These are phyloP conservation scores for Vitis amurensis DNA, from an alignment of 164 flowering plant genomes.

Conservation along the genomic window DNA sequence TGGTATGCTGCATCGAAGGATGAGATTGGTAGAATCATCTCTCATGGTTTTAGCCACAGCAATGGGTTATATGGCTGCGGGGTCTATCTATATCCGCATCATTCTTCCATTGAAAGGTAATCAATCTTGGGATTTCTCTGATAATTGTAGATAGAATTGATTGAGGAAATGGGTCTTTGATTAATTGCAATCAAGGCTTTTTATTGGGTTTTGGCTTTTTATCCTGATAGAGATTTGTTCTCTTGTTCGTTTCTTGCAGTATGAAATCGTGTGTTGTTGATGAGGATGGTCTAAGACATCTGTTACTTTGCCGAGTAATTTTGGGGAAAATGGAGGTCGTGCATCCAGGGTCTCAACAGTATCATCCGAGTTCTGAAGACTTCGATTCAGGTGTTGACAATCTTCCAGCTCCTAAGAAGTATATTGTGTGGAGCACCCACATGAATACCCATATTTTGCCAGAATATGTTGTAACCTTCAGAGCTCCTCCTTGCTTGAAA, in stretches of 20 bases:
- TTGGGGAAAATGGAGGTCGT: slow-evolving; percentile 69
- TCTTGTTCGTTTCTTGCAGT: slow-evolving; percentile 29
- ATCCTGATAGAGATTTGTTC: neutral
- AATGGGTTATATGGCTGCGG: slow-evolving; percentile 27
- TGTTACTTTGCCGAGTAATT: slow-evolving; percentile 76
- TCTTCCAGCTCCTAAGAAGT: slow-evolving; percentile 43
- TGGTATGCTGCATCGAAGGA: slow-evolving; percentile 28
- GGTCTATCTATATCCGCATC: slow-evolving; percentile 34
- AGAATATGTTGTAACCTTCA: slow-evolving; percentile 57
- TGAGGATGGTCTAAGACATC: slow-evolving; percentile 50
- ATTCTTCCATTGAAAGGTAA: slow-evolving; percentile 33
- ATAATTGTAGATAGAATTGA: no score
- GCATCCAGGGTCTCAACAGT: slow-evolving; percentile 50
- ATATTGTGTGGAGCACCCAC: slow-evolving; percentile 62
- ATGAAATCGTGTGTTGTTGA: slow-evolving; percentile 31
- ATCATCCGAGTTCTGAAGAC: slow-evolving; percentile 58
- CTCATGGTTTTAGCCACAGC: slow-evolving; percentile 24
- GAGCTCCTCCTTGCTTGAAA: slow-evolving; percentile 26
- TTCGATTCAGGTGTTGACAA: slow-evolving; percentile 80
- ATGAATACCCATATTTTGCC: slow-evolving; percentile 81
- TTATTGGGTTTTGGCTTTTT: neutral
- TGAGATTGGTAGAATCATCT: slow-evolving; percentile 14
- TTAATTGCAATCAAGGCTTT: no score
- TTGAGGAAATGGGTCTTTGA: no score
- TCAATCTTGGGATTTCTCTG: neutral